Percentiles rank a stretch among this genome's conserved stretches.
Conservation (phyloP, 495 filamentous ascomycete genomes). For the Xylaria castorea region DNA sequence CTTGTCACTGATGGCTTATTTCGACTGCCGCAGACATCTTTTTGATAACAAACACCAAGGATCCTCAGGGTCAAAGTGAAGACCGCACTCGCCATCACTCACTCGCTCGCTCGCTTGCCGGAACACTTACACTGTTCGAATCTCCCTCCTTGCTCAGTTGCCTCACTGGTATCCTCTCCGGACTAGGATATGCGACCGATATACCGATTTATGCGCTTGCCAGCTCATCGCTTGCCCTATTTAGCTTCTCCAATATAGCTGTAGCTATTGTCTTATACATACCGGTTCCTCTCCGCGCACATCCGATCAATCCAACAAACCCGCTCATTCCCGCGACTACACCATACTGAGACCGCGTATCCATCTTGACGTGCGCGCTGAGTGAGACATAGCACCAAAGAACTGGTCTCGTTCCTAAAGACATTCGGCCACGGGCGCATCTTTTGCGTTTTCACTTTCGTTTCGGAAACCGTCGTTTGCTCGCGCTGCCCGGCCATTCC, state of each 20-base stretch:
- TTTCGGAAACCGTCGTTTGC: slow-evolving; percentile 2
- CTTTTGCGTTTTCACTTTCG: not conserved
- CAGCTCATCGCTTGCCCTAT: slow-evolving; percentile 21
- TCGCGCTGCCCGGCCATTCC: not conserved
- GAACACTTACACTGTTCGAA: not conserved
- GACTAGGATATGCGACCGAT: not conserved
- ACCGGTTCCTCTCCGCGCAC: slow-evolving; percentile 14
- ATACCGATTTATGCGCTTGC: slow-evolving; percentile 18
- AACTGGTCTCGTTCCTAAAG: not conserved
- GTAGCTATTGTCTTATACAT: slow-evolving; percentile 9
- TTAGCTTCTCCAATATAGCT: slow-evolving; percentile 24
- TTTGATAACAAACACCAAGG: slow-evolving; percentile 6
- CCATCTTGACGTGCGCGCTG: not conserved
- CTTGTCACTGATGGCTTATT: slow-evolving; percentile 1
- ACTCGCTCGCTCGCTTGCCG: not conserved
- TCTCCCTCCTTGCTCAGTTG: not conserved
- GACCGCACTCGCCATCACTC: not conserved
- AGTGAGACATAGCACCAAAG: not conserved
- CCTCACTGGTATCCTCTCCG: not conserved
- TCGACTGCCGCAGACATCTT: slow-evolving; percentile 17
- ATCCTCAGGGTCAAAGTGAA: slow-evolving; percentile 19
- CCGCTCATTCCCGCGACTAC: slow-evolving; percentile 1
- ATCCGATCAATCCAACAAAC: not conserved
- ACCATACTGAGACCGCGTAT: not conserved
- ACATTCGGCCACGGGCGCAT: slow-evolving; percentile 5